Percentiles rank a stretch among this genome's conserved stretches.
These are phyloP conservation scores for Rhododendron molle DNA, from an alignment of 148 eudicot species.

Conservation along the genomic window DNA sequence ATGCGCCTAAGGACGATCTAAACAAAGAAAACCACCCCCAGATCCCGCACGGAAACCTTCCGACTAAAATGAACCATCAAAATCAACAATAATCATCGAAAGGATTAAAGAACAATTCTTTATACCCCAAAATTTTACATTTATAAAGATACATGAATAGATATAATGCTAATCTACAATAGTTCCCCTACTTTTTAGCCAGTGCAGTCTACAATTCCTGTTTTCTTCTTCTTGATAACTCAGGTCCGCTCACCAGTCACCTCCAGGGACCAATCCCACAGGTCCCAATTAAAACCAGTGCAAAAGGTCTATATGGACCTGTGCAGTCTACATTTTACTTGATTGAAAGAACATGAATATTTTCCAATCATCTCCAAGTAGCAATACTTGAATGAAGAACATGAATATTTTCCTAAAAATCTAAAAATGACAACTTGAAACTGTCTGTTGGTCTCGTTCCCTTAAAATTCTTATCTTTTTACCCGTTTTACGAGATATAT, in stretches of 20 bases:
- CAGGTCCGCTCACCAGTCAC: too few species aligned
- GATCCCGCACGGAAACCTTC: neutral
- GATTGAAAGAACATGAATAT: neutral
- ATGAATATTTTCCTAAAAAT: neutral
- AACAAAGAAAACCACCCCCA: neutral
- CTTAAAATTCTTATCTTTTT: too few species aligned
- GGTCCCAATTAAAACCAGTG: too few species aligned
- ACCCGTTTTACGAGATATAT: too few species aligned
- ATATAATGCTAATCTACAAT: neutral
- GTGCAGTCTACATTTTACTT: too few species aligned
- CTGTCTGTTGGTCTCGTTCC: neutral
- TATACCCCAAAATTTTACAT: neutral
- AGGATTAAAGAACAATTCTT: neutral
- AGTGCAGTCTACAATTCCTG: neutral
- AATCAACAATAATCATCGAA: neutral
- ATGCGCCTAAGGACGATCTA: neutral
- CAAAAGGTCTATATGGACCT: too few species aligned
- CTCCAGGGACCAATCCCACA: too few species aligned
- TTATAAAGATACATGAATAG: neutral
- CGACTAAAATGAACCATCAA: neutral
- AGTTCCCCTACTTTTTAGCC: neutral
- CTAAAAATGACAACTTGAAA: neutral
- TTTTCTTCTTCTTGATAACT: too few species aligned
- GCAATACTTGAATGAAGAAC: neutral
- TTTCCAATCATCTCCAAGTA: neutral